Percentiles rank a stretch among this genome's conserved stretches.
phyloP scores from a whole-genome alignment of 352 stramenopile species.

The Phytophthora crassamura region DNA sequence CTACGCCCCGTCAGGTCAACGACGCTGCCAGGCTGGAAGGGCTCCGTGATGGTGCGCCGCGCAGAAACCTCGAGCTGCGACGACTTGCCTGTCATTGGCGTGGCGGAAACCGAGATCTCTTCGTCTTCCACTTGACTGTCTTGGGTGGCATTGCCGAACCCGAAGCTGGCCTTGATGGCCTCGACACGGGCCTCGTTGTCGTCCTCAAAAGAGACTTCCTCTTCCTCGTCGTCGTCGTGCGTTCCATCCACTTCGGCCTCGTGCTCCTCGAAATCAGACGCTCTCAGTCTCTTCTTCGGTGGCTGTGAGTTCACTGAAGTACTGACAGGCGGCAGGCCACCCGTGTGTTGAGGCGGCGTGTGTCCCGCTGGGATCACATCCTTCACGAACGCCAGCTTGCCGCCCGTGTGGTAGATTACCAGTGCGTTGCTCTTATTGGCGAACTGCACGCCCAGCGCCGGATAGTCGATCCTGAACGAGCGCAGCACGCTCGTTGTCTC shows the following conservation, averaged over 20 bases:
- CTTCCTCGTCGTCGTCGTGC: slow-evolving; percentile 41
- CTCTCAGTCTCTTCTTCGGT: slow-evolving; percentile 37
- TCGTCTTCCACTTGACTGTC: slow-evolving; percentile 39
- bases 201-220: slow-evolving; percentile 54
- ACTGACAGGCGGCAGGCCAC: slow-evolving; percentile 11
- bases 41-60: slow-evolving; percentile 51
- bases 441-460: slow-evolving; percentile 66
- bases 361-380: slow-evolving; percentile 63
- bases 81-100: background rate
- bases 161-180: slow-evolving; percentile 85
- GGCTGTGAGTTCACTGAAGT: slow-evolving; percentile 15
- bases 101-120: slow-evolving; percentile 4
- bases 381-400: slow-evolving; percentile 71
- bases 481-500: slow-evolving; percentile 57
- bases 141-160: slow-evolving; percentile 54
- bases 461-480: slow-evolving; percentile 68
- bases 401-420: slow-evolving; percentile 64
- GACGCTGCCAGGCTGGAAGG: slow-evolving; percentile 73
- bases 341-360: slow-evolving; percentile 59
- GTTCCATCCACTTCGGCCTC: slow-evolving; percentile 50
- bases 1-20: slow-evolving; percentile 39
- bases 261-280: slow-evolving; percentile 56
- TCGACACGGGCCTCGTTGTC: slow-evolving; percentile 78
- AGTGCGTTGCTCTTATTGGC: slow-evolving; percentile 58
- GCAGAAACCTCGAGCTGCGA: slow-evolving; percentile 19